phyloP scores from a whole-genome alignment of 495 filamentous ascomycete species.

The Pseudomonodictys pantanalensis region DNA sequence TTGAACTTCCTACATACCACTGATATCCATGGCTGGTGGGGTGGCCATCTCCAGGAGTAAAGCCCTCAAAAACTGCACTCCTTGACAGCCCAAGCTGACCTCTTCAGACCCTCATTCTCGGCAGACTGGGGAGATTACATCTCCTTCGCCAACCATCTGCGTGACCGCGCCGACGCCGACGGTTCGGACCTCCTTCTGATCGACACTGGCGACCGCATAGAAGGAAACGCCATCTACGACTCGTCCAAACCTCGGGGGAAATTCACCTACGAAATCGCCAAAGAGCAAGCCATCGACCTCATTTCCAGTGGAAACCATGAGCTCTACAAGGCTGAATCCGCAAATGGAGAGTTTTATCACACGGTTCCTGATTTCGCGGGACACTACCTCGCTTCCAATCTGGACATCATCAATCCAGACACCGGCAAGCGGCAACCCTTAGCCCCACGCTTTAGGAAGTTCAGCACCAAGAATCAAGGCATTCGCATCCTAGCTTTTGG shows the following conservation, averaged over 20 bases:
- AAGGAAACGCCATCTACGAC: constrained; percentile 97
- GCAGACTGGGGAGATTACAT: constrained; percentile 98
- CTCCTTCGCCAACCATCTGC: constrained; percentile 83
- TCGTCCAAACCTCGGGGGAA: constrained; percentile 80
- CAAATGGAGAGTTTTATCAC: constrained; percentile 67
- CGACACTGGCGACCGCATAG: constrained; percentile 90
- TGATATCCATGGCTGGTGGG: constrained; percentile 94
- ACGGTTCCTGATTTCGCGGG: constrained; percentile 42
- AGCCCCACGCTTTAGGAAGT: constrained; percentile 78
- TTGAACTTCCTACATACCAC: constrained; percentile 95
- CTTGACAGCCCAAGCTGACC: constrained; percentile 30
- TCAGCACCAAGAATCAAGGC: constrained; percentile 82
- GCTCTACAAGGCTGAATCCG: constrained; percentile 76
- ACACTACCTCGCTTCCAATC: constrained; percentile 82
- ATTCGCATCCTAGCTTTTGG: constrained; percentile 85
- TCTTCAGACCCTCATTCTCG: constrained; percentile 54
- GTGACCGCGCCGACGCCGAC: constrained; percentile 67
- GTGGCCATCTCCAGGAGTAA: constrained; percentile 86
- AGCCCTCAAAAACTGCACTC: constrained; percentile 8
- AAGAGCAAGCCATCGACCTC: constrained; percentile 76
- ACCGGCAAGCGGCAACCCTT: constrained; percentile 69
- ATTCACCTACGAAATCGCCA: constrained; percentile 82
- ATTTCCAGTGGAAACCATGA: constrained; percentile 94
- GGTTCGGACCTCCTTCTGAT: constrained; percentile 83
- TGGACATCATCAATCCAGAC: constrained; percentile 77